These are phyloP conservation scores for Malus domestica DNA, from an alignment of 306 rosid genomes.

Conservation along the genomic window DNA sequence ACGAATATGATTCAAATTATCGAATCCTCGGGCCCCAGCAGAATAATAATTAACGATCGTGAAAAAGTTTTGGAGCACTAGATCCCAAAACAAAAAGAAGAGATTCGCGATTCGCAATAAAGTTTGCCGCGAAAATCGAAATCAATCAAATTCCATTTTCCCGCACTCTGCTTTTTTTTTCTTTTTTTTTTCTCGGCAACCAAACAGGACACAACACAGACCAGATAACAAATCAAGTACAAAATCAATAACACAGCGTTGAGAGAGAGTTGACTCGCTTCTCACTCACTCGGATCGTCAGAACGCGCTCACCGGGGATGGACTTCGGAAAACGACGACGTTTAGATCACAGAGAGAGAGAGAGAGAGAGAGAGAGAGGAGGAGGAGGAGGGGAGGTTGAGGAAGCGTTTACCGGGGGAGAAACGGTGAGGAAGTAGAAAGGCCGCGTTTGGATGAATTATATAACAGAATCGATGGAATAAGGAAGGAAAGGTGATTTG, in stretches of 20 bases:
- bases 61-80: neutral
- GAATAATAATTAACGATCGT: neutral
- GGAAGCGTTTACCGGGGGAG: neutral
- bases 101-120: neutral
- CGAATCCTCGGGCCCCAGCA: constrained; percentile 7
- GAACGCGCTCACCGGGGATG: neutral
- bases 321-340: neutral
- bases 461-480: neutral
- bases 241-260: neutral
- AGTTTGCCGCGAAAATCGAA: neutral
- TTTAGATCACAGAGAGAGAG: neutral
- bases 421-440: constrained; percentile 8
- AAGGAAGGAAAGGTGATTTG: neutral
- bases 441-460: constrained; percentile 8
- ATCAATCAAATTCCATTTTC: neutral
- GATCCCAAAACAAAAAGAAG: constrained; percentile 20
- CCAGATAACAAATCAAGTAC: neutral
- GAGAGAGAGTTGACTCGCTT: constrained; percentile 4
- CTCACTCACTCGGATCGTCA: neutral
- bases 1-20: neutral
- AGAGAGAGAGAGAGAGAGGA: neutral
- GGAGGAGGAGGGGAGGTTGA: neutral
- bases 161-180: constrained; percentile 8
- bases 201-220: constrained; percentile 12
- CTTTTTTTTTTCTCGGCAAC: constrained; percentile 11